Evolutionary conservation across 352 stramenopile species (phyloP).

Genomic region (Porosira glacialis): DNA sequence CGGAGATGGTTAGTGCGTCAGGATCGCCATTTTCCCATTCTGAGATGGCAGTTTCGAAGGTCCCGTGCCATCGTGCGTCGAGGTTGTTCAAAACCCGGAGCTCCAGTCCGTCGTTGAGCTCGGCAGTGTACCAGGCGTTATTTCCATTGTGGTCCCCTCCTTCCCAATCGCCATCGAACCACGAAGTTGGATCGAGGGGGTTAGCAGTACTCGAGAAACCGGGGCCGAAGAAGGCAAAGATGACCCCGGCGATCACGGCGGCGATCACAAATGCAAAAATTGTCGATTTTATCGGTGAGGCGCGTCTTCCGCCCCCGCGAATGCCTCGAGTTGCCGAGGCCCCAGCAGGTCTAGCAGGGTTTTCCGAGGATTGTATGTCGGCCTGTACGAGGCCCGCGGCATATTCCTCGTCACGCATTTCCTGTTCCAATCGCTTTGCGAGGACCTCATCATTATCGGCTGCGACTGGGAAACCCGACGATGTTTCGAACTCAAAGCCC

Average conservation of each 20-base stretch:
- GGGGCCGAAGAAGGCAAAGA: constrained; percentile 16
- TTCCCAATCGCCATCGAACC: constrained; percentile 39
- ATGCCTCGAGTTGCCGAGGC: too few species aligned
- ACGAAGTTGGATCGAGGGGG: constrained; percentile 30
- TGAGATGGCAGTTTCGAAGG: constrained; percentile 48
- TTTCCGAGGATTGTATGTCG: too few species aligned
- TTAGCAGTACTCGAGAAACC: constrained; percentile 21
- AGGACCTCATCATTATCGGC: constrained; percentile 29
- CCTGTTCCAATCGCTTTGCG: constrained; percentile 45
- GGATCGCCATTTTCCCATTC: constrained; percentile 75
- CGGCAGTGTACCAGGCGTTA: too few species aligned
- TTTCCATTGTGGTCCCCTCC: too few species aligned
- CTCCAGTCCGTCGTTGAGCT: constrained; percentile 48
- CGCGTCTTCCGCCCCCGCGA: too few species aligned
- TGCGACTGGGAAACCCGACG: constrained; percentile 3
- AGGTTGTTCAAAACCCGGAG: constrained; percentile 69
- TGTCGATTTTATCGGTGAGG: too few species aligned
- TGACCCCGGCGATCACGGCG: constrained; percentile 8
- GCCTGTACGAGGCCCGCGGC: constrained; percentile 22
- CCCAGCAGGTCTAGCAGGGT: too few species aligned
- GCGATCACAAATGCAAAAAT: too few species aligned
- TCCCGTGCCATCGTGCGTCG: constrained; percentile 43
- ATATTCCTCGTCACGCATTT: constrained; percentile 56
- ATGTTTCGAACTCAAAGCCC: not conserved
- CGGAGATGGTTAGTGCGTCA: constrained; percentile 59